phyloP scores from a whole-genome alignment of 192 early-diverging fungal genomes.

The Diversispora eburnea region DNA sequence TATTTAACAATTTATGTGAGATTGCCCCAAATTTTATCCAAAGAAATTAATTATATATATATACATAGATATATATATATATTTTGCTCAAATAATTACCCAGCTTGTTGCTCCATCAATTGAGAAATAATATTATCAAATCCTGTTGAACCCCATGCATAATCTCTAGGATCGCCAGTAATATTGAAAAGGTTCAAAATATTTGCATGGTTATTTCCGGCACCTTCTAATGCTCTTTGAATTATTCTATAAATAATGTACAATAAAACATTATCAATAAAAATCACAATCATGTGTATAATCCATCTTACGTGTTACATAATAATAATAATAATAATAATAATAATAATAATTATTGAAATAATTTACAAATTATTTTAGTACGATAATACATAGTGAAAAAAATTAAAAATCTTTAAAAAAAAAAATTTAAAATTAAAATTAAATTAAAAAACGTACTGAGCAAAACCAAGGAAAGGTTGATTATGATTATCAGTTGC shows the following conservation, averaged over 20 bases:
- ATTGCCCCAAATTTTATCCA: not conserved
- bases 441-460: not conserved
- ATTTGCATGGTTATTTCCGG: slow-evolving; percentile 15
- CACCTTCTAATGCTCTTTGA: slow-evolving; percentile 19
- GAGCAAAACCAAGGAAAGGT: slow-evolving; percentile 1
- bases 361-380: not conserved
- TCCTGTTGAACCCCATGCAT: slow-evolving; percentile 77
- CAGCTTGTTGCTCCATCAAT: slow-evolving; percentile 68
- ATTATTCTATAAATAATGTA: slow-evolving; percentile 28
- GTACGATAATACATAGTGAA: slow-evolving; percentile 27
- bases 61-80: not conserved
- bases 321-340: not conserved
- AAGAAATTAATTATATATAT: not conserved
- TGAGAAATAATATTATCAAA: slow-evolving; percentile 89
- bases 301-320: too few species aligned
- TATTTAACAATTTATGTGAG: not conserved
- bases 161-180: slow-evolving; percentile 65
- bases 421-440: slow-evolving; percentile 2
- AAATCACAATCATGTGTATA: not conserved
- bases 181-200: slow-evolving; percentile 32
- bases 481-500: not conserved
- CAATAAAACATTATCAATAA: slow-evolving; percentile 30
- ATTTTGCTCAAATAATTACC: slow-evolving; percentile 35
- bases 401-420: not conserved
- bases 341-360: not conserved